A percentile compares a stretch with the other conserved stretches of the same genome.
Conservation (phyloP, 371 early-diverging fungal genomes). For the Zychaea mexicana region DNA sequence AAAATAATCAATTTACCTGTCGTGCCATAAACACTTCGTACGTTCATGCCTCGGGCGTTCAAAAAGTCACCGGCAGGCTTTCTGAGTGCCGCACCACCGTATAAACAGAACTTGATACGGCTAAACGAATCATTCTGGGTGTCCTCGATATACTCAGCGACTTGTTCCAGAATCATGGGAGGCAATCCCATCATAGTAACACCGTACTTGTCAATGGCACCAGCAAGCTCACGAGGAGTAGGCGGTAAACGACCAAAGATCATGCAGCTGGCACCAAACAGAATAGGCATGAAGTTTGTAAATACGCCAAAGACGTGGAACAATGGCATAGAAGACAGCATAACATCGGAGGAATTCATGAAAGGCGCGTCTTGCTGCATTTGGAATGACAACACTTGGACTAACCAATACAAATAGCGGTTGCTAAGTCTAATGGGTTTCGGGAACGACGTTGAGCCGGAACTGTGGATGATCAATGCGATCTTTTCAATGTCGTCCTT, state of each 20-base stretch:
- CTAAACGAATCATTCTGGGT: not conserved
- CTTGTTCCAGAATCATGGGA: slow-evolving; percentile 8
- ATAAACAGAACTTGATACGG: not conserved
- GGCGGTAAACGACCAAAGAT: slow-evolving; percentile 9
- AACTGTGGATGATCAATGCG: slow-evolving; percentile 25
- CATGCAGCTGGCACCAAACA: slow-evolving; percentile 11
- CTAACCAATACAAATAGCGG: slow-evolving; percentile 12
- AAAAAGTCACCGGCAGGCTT: slow-evolving; percentile 5
- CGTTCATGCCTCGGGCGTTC: slow-evolving; percentile 3
- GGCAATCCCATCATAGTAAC: slow-evolving; percentile 3
- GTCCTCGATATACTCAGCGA: slow-evolving; percentile 10
- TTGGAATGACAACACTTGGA: not conserved
- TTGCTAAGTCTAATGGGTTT: slow-evolving; percentile 35
- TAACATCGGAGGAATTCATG: not conserved
- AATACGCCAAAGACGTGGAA: slow-evolving; percentile 22
- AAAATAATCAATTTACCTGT: slow-evolving; percentile 10
- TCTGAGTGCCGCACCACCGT: slow-evolving; percentile 16
- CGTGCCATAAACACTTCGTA: slow-evolving; percentile 16
- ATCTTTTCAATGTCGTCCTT: slow-evolving; percentile 18
- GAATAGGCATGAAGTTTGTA: not conserved
- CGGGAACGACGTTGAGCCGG: slow-evolving; percentile 28
- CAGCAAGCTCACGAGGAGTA: not conserved
- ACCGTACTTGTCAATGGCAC: not conserved
- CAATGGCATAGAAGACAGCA: slow-evolving; percentile 5
- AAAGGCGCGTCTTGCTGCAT: not conserved